phyloP scores from a whole-genome alignment of 352 stramenopile species.

The Phytophthora megakarya region DNA sequence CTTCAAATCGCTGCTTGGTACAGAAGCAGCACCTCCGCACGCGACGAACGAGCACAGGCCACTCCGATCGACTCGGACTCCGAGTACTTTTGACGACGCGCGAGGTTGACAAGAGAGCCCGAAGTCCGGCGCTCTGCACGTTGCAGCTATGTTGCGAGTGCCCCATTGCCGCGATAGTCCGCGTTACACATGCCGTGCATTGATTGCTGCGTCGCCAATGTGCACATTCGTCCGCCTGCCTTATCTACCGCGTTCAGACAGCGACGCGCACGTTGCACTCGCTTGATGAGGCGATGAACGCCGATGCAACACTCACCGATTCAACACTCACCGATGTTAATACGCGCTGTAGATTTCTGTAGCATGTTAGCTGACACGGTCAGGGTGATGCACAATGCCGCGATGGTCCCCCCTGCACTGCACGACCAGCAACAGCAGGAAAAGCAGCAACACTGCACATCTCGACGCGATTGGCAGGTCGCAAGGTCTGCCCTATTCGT shows the following conservation, averaged over 20 bases:
- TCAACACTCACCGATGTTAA: constrained; percentile 1
- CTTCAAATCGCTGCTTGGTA: constrained; percentile 15
- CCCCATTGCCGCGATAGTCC: constrained; percentile 34
- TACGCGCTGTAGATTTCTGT: constrained; percentile 11
- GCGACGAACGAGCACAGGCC: constrained; percentile 19
- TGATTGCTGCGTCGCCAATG: constrained; percentile 20
- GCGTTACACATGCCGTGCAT: constrained; percentile 33
- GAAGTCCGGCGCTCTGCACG: constrained; percentile 16
- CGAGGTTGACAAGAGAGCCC: constrained; percentile 20
- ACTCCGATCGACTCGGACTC: constrained; percentile 15
- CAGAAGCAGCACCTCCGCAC: constrained; percentile 13
- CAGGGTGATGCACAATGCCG: no score
- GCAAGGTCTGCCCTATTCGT: constrained; percentile 23
- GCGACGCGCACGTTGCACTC: not conserved
- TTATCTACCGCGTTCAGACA: constrained; percentile 2
- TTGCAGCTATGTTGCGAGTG: constrained; percentile 32
- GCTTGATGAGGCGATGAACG: constrained; percentile 7
- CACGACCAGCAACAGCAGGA: constrained; percentile 25
- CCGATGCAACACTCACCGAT: constrained; percentile 19
- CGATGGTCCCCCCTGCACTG: constrained; percentile 27
- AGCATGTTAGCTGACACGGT: no score
- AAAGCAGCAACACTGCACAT: constrained; percentile 29
- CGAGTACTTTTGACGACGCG: not conserved
- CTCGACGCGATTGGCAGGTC: constrained; percentile 18
- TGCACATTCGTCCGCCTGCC: constrained; percentile 5